Evolutionary conservation across 2,329 filamentous ascomycete genomes (phyloP), one percentile per base, ranked within the genome.

Genomic region (Erysiphe neolycopersici): DNA sequence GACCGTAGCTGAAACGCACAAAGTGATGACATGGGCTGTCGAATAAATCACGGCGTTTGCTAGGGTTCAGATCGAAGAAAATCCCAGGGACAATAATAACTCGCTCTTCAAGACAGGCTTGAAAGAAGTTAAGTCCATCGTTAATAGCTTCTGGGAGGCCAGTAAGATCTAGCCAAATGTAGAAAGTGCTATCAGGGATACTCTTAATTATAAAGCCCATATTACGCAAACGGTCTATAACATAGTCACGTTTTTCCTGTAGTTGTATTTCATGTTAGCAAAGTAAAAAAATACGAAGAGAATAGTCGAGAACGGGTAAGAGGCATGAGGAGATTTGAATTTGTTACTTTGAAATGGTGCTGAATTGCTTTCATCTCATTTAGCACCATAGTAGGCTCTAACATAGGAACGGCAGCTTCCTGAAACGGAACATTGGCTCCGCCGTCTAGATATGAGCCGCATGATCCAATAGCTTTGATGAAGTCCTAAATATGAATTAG

Each of bases 61-160:
- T 78, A 4, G 87, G 87, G 64, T 95, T 95, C 50, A 95, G 62
- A 56, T 95, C 87, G 59, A 95, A 95, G 69, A 95, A 95, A 60
- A 95, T 95, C 47, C 87, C 87, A 0, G 87, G 87, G 4, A 95
- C 87, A 16, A 94, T 84, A 56, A 94, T 94, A 51, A 91, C 82
- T 68, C 91, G 91, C 66, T 94, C 84, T 55, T 80, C 74, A 38
- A 95, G 65, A 57, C 89, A 89, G 29, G 84, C 84, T 59, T 89
- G 75, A 73, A 95, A 94, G 69, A 95, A 95, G 64, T 92, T 93
- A 55, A 95, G 65, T 9, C 87, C 87, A 58, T 95, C 87, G 47
- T 79, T 77, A 59, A 95, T 92, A 48, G 75, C 71, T n/a, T 69
- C 69, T 0, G 87, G 81, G 2, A 89, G 65, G 41, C 69, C 67